Evolutionary conservation across 495 filamentous ascomycete genomes (phyloP).

Genomic region (Rhypophila decipiens): DNA sequence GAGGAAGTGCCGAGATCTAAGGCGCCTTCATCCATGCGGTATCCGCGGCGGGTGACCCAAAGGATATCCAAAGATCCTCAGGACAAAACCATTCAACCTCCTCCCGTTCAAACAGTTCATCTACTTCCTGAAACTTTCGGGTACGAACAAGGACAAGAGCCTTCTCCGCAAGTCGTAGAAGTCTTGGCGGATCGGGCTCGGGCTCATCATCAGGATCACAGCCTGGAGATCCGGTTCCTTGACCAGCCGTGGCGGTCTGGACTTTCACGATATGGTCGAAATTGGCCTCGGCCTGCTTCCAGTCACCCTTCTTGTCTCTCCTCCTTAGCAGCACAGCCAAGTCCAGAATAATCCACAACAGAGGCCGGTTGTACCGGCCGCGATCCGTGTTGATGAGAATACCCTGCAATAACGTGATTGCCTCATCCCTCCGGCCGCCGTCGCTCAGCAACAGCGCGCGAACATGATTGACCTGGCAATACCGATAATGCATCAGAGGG

Average conservation of each 20-base stretch:
- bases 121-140: not conserved
- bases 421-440: not conserved
- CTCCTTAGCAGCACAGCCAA: constrained; percentile 2
- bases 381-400: not conserved
- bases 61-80: constrained; percentile 1
- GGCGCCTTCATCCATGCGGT: not conserved
- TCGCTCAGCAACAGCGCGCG: not conserved
- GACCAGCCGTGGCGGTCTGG: not conserved
- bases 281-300: not conserved
- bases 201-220: not conserved
- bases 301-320: constrained; percentile 1
- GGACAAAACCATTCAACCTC: not conserved
- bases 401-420: constrained; percentile 3
- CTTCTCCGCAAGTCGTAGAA: constrained; percentile 1
- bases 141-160: not conserved
- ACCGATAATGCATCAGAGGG: too few relatives aligned
- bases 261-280: constrained; percentile 2
- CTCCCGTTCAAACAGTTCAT: not conserved
- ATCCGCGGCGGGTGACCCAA: not conserved
- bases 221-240: not conserved
- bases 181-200: constrained; percentile 3
- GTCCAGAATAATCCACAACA: constrained; percentile 8
- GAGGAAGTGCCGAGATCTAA: too few relatives aligned
- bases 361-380: constrained; percentile 3
- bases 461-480: constrained; percentile 8